Evolutionary conservation across 257 asterid species (phyloP), one percentile per base, ranked within the genome.

Genomic region (Mitragyna speciosa): DNA sequence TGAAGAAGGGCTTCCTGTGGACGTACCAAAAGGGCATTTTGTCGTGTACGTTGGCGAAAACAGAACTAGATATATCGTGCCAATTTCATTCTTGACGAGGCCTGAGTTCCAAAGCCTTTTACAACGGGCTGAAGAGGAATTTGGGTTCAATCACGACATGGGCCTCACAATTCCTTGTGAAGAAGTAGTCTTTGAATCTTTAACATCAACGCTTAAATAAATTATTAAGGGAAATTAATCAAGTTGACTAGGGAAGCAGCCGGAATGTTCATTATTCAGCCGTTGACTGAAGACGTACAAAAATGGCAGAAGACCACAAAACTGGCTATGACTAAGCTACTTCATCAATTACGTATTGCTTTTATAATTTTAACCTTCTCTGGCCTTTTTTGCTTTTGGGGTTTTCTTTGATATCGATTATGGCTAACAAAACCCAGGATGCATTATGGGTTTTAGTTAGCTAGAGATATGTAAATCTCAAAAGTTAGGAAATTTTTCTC

Each of bases 11-110:
- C 86, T 76, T 14, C 88, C 84, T 0, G 2, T 85, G 51, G 88
- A 85, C 63, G 88, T 85, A 7, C 88, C 88, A 5, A 85, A 80
- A 69, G 88, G 88, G 6, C 84, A 85, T 26, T 85, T 85, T 75
- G 88, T 72, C 0, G 88, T 85, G 17, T 85, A 85, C n/a, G 88
- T 85, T 9, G 88, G 88, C 6, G 86, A 79, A 20, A 85, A 82
- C 69, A 41, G 88, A 64, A 79, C 79, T 19, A 67, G 88, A 75
- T 85, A 82, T 43, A 82, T 85, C 12, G 86, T 85, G 2, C 88
- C 88, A 2, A 85, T 85, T 39, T 82, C 84, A n/a, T 52, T 85
- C 80, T 73, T 85, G 82, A 67, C 73, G 1, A 69, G 79, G 36
- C 86, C 84, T 2, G 82, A 82, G 28, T 85, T 85, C 73, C 86